These are phyloP conservation scores for Stemphylium beticola DNA, from an alignment of 2,329 filamentous ascomycete species.

Conservation along the genomic window DNA sequence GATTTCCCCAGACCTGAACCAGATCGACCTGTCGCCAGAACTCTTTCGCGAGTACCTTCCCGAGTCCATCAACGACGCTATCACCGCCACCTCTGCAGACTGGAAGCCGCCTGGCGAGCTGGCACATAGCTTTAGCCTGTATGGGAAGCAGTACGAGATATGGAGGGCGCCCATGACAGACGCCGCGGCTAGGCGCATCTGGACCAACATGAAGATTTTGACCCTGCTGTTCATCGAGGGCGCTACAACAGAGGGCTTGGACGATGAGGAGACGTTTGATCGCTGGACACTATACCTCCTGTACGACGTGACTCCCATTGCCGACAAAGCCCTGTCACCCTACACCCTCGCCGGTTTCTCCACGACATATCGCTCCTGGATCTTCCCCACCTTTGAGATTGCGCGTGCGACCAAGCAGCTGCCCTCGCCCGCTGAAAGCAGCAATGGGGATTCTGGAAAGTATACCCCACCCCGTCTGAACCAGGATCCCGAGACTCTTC, in stretches of 20 bases:
- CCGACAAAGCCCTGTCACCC: slow-evolving; percentile 31
- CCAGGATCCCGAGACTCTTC: slow-evolving; percentile 37
- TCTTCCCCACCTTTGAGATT: slow-evolving; percentile 58
- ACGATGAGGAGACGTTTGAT: slow-evolving; percentile 72
- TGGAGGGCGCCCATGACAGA: slow-evolving; percentile 81
- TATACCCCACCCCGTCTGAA: slow-evolving; percentile 33
- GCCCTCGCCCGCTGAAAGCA: slow-evolving; percentile 37
- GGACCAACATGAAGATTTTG: slow-evolving; percentile 82
- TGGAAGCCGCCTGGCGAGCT: slow-evolving; percentile 79
- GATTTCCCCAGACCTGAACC: slow-evolving; percentile 62
- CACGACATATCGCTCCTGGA: slow-evolving; percentile 87
- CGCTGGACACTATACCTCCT: slow-evolving; percentile 94
- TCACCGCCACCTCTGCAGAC: slow-evolving; percentile 29
- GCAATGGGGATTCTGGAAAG: slow-evolving; percentile 51
- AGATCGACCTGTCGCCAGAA: slow-evolving; percentile 71
- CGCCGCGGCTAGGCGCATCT: slow-evolving; percentile 69
- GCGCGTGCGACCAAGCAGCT: slow-evolving; percentile 45
- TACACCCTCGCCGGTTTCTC: slow-evolving; percentile 89
- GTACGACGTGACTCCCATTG: slow-evolving; percentile 45
- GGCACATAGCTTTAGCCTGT: slow-evolving; percentile 66
- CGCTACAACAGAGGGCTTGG: slow-evolving; percentile 75
- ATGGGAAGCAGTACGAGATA: slow-evolving; percentile 75
- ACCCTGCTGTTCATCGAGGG: slow-evolving; percentile 91
- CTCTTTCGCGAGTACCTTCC: slow-evolving; percentile 52
- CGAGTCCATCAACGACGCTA: slow-evolving; percentile 54